Evolutionary conservation across 1,139 yeast species (phyloP), one percentile per base, ranked within the genome.

Genomic region (Komagataea norvegica): DNA sequence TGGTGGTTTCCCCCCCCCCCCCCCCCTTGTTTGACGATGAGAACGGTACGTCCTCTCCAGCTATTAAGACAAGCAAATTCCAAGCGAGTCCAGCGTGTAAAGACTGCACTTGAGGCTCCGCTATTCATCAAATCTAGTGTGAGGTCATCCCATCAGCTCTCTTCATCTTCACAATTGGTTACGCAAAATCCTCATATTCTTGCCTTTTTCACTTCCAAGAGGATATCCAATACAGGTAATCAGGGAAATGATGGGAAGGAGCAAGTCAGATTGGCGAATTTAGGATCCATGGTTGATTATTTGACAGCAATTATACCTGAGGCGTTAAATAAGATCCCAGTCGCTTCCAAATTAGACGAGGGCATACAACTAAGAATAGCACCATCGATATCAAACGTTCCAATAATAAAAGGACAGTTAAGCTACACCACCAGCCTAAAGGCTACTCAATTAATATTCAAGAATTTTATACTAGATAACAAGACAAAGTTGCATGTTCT

Each of bases 381-480:
- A 41, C 94, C 94, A 0, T 70, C 73, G 3, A 72, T 78, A 24
- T 72, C 72, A 37, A 72, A 71, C 44, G 53, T 80, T 18, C 91
- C 93, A 3, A 61, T 65, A 3, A 63, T 83, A 21, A 70, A 68
- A 37, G 93, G 94, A 2, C 67, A 65, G 29, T 67, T 67, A 5
- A 67, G 81, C 8, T 80, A 79, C 56, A 67, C 67, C 34, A 66
- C 82, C 3, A 57, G 66, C 1, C 51, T 64, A 43, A 64, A 60
- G 60, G 68, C 84, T 1, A 54, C 79, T 2, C 79, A 77, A 48
- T 48, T 79, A 28, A 57, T 77, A 9, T 47, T 78, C 31, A 72
- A 75, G 4, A 74, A 76, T 30, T 62, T 80, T 36, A 67, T 79
- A 13, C 52, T 79, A 18, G 69, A 70, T 43, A 75, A 79, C 3